These are phyloP conservation scores for Margaritispora aquatica DNA, from an alignment of 495 filamentous ascomycete genomes.

Conservation along the genomic window DNA sequence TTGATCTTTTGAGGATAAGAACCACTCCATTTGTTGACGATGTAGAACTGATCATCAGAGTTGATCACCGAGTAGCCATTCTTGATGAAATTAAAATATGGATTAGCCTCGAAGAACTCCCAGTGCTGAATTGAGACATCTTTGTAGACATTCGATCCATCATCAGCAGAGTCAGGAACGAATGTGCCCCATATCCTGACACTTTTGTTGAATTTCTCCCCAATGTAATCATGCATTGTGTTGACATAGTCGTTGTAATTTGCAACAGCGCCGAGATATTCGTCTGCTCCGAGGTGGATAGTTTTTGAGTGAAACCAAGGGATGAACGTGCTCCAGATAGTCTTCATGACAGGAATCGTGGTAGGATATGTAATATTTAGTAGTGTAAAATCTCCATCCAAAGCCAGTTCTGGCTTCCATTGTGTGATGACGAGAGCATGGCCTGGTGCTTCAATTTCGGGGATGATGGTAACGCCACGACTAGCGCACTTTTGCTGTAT, in stretches of 20 bases:
- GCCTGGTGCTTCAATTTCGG: conserved; percentile 47
- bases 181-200: conserved; percentile 50
- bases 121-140: conserved; percentile 42
- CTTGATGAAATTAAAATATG: conserved; percentile 40
- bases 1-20: conserved; percentile 37
- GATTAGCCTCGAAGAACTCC: conserved; percentile 41
- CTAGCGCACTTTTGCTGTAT: conserved; percentile 39
- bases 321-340: conserved; percentile 44
- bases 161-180: conserved; percentile 28
- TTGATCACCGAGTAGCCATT: conserved; percentile 47
- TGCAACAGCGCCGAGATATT: conserved; percentile 34
- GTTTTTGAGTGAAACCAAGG: conserved; percentile 48
- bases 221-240: conserved; percentile 38
- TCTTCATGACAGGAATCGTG: conserved; percentile 43
- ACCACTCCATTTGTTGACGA: conserved; percentile 40
- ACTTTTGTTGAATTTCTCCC: conserved; percentile 30
- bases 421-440: conserved; percentile 44
- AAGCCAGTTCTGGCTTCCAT: conserved; percentile 46
- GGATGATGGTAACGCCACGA: conserved; percentile 44
- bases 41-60: conserved; percentile 44
- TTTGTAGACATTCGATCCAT: conserved; percentile 36
- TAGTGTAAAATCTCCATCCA: conserved; percentile 34
- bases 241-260: conserved; percentile 46
- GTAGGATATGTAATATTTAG: conserved; percentile 47
- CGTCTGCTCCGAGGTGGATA: conserved; percentile 48